Evolutionary conservation across 177 flowering plant genomes (phyloP), one percentile per base, ranked within the genome.

Genomic region (Tripterygium wilfordii): DNA sequence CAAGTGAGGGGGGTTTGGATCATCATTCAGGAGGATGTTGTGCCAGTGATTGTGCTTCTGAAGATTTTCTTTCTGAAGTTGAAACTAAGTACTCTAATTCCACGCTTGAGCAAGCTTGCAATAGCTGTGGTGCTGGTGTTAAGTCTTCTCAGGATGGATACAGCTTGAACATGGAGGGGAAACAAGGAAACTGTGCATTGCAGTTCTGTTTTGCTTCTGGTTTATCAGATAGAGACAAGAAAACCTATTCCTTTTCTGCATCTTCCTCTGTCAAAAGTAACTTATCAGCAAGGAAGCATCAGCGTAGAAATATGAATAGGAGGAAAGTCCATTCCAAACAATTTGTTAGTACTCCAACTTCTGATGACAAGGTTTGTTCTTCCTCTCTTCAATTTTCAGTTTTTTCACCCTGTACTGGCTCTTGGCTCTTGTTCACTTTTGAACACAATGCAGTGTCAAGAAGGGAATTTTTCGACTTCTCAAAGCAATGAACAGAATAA

Each of bases 281-380:
- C 6, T 20, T 40, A 29, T 53, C 71, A 43, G 14, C 54, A 10
- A 49, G 31, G 37, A 68, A 45, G 56, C 70, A 48, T 45, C 54
- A 19, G 17, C 47, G 48, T 21, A 61, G 40, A 51, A 80, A 61
- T 62, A 80, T 70, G 51, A 55, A 47, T 41, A 64, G 62, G 53
- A 31, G 38, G 55, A 72, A 70, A 64, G 51, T 36, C 53, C 57
- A 57, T 15, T 46, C 29, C 26, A 27, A 52, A 33, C 24, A 67
- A 19, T 32, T 45, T 52, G 16, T 20, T 32, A 61, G 29, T 13
- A 32, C 26, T 53, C 58, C 58, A 27, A 45, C 48, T 31, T 15
- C 45, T 10, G 37, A 63, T 17, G 47, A 21, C 22, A 29, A 43
- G 26, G 31, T 38, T 12, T 31, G 43, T 12, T 49, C 56, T 38